Percentiles rank a stretch among this genome's conserved stretches.
These are phyloP conservation scores for Silene noctiflora DNA, from an alignment of 179 eudicot genomes.

Conservation along the genomic window DNA sequence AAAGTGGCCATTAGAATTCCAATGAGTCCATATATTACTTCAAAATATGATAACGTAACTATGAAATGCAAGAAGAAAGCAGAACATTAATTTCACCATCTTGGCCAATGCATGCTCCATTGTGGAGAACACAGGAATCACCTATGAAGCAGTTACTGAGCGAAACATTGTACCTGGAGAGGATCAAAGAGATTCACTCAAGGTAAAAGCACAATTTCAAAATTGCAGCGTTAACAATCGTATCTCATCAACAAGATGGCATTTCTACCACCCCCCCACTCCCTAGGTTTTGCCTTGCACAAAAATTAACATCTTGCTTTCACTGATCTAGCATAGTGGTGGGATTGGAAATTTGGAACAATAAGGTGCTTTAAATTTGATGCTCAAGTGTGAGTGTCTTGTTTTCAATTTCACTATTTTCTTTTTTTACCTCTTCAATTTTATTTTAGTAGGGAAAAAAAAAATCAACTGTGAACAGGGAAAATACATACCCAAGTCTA, in stretches of 20 bases:
- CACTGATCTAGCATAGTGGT: not conserved
- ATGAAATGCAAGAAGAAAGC: not conserved
- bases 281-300: not conserved
- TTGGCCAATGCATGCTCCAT: conserved; percentile 91
- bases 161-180: conserved; percentile 77
- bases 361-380: not conserved
- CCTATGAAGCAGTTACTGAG: conserved; percentile 72
- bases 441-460: not conserved
- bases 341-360: not conserved
- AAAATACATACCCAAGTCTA: conserved; percentile 59
- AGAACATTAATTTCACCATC: conserved; percentile 50
- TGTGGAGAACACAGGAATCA: conserved; percentile 70
- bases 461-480: not conserved
- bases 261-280: not conserved
- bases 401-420: not conserved
- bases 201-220: not conserved
- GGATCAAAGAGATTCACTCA: conserved; percentile 17
- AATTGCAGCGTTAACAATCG: not conserved
- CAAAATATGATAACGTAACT: not conserved
- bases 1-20: not conserved
- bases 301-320: not conserved
- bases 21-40: not conserved
- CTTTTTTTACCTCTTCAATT: not conserved
- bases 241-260: too few species aligned
- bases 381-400: not conserved